Conservation (phyloP, 2,329 filamentous ascomycete genomes). For the Rhexocercosporidium sp. region DNA sequence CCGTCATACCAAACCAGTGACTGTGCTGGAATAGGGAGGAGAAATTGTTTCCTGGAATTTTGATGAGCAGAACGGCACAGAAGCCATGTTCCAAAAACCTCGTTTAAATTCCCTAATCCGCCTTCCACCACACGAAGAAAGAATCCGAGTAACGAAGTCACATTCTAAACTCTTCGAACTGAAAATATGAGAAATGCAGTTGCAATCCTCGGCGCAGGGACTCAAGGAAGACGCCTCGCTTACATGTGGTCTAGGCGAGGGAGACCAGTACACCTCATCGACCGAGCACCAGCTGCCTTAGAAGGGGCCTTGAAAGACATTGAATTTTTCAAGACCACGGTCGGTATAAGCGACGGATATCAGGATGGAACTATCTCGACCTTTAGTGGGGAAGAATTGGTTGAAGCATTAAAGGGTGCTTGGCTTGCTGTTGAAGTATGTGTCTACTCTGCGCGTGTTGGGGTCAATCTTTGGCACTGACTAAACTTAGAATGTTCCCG, state of each 20-base stretch:
- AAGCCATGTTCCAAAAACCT: no score
- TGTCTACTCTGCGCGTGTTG: not conserved
- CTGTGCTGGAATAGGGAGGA: not conserved
- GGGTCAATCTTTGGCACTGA: not conserved
- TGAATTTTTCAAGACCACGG: conserved; percentile 32
- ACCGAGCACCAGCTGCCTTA: conserved; percentile 40
- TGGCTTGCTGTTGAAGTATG: conserved; percentile 45
- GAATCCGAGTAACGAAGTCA: not conserved
- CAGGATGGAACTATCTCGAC: conserved; percentile 11
- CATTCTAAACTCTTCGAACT: not conserved
- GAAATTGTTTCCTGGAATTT: not conserved
- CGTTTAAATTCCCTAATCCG: no score
- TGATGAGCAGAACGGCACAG: not conserved
- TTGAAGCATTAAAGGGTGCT: conserved; percentile 31
- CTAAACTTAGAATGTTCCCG: conserved; percentile 43
- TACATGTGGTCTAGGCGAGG: conserved; percentile 46
- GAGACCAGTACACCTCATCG: conserved; percentile 42
- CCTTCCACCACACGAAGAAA: not conserved
- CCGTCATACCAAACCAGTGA: not conserved
- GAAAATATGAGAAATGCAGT: conserved; percentile 24
- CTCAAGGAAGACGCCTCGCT: conserved; percentile 45
- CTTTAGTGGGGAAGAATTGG: conserved; percentile 26
- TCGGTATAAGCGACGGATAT: conserved; percentile 38
- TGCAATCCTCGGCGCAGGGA: conserved; percentile 43
- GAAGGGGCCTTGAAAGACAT: conserved; percentile 39